Conservation (phyloP, 352 stramenopile species). For the Poterioochromonas sp. region DNA sequence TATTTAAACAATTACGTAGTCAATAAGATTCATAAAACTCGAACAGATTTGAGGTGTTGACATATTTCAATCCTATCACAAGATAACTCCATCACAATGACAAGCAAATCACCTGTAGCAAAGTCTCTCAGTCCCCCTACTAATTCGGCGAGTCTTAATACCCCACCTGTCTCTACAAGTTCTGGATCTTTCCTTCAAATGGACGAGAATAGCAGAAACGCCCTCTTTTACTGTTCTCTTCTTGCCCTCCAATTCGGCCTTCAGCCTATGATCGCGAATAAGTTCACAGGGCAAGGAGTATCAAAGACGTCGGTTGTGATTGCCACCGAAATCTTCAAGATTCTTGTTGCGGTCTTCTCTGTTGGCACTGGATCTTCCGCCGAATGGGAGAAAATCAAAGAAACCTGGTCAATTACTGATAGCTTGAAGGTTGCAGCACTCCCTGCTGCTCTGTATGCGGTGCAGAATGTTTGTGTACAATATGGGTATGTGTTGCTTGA, state of each 20-base stretch:
- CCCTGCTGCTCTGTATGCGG: constrained; percentile 45
- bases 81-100: no score
- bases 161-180: no score
- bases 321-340: constrained; percentile 43
- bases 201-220: neutral
- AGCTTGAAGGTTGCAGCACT: constrained; percentile 44
- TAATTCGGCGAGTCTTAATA: no score
- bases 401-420: constrained; percentile 34
- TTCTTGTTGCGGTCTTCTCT: constrained; percentile 42
- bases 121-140: no score
- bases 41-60: no score
- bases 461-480: constrained; percentile 49
- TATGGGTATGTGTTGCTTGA: constrained; percentile 49
- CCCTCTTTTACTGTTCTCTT: neutral
- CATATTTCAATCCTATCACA: no score
- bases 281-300: neutral
- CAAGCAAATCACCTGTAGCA: no score
- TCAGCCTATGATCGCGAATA: constrained; percentile 43
- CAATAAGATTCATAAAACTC: no score
- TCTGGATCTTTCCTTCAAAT: neutral
- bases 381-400: constrained; percentile 30
- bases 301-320: constrained; percentile 37
- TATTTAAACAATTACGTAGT: no score
- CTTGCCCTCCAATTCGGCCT: constrained; percentile 48
- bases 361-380: constrained; percentile 22